Percentiles rank a stretch among this genome's conserved stretches.
Conservation (phyloP, 805 yeast genomes). For the Helenozyma baotianmanensis region DNA sequence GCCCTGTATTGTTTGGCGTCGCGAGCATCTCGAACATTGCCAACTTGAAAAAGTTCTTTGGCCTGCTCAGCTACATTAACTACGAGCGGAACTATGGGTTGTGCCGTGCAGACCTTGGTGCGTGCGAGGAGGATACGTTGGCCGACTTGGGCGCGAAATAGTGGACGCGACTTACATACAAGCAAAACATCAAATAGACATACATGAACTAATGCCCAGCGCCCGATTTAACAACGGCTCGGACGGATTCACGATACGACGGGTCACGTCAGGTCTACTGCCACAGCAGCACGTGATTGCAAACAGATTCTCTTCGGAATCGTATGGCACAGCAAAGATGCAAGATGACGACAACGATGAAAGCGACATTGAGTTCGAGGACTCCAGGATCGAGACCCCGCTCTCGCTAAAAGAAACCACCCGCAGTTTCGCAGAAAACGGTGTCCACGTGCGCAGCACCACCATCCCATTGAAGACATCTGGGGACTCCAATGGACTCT, state of each 20-base stretch:
- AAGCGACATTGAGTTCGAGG: too few species aligned
- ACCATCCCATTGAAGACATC: too few species aligned
- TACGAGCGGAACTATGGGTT: conserved; percentile 65
- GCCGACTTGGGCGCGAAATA: conserved; percentile 42
- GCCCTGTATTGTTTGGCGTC: conserved; percentile 46
- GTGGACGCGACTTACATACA: conserved; percentile 1
- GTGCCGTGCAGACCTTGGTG: conserved; percentile 18
- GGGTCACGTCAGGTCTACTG: conserved; percentile 9
- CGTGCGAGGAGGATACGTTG: conserved; percentile 54
- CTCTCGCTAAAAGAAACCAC: too few species aligned
- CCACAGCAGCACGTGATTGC: conserved; percentile 4
- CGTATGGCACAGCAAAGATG: too few species aligned
- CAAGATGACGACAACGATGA: too few species aligned
- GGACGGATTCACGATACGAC: conserved; percentile 4
- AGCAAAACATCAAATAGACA: not conserved
- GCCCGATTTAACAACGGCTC: too few species aligned
- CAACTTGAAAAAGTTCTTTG: conserved; percentile 60
- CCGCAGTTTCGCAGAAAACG: too few species aligned
- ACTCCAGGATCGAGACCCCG: too few species aligned
- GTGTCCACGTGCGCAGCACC: too few species aligned
- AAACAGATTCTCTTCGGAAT: too few species aligned
- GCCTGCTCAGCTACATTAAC: conserved; percentile 56
- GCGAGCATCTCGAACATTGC: conserved; percentile 35
- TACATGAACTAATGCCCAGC: not conserved
- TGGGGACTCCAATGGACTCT: too few species aligned